A percentile compares a stretch with the other conserved stretches of the same genome.
phyloP scores from a whole-genome alignment of 2,329 filamentous ascomycete species.

The Calonectria fujianensis region DNA sequence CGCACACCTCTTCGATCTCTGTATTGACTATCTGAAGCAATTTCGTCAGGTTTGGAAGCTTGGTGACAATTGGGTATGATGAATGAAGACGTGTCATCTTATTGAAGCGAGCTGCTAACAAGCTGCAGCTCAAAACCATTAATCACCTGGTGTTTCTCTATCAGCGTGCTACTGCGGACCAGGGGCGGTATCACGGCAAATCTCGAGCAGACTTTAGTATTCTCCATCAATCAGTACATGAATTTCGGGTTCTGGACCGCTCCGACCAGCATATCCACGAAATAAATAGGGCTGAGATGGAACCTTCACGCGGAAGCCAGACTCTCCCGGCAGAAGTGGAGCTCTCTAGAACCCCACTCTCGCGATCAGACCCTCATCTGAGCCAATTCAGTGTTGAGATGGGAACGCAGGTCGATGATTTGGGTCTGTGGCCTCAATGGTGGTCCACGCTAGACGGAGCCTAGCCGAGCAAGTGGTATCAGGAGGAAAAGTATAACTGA shows the following conservation, averaged over 20 bases:
- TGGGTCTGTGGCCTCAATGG: slow-evolving; percentile 14
- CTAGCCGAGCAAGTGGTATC: background rate
- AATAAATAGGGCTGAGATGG: slow-evolving; percentile 53
- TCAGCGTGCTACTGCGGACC: slow-evolving; percentile 38
- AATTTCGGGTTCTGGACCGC: slow-evolving; percentile 57
- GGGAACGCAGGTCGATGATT: background rate
- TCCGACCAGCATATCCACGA: slow-evolving; percentile 58
- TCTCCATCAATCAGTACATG: slow-evolving; percentile 57
- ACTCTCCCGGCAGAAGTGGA: background rate
- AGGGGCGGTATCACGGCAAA: slow-evolving; percentile 50
- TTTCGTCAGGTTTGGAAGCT: slow-evolving; percentile 29
- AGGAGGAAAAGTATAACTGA: background rate
- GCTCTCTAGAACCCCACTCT: background rate
- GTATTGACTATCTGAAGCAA: slow-evolving; percentile 14
- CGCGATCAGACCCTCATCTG: background rate
- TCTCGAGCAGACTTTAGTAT: slow-evolving; percentile 56
- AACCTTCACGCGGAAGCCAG: background rate
- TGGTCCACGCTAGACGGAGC: background rate
- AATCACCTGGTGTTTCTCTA: slow-evolving; percentile 18
- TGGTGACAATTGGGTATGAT: slow-evolving; percentile 25
- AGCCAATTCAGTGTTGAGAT: background rate
- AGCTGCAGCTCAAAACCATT: slow-evolving; percentile 19
- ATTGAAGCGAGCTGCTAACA: background rate
- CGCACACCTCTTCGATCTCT: background rate
- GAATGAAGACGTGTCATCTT: background rate